Conservation (phyloP, 805 yeast species). For the Pichia membranifaciens region DNA sequence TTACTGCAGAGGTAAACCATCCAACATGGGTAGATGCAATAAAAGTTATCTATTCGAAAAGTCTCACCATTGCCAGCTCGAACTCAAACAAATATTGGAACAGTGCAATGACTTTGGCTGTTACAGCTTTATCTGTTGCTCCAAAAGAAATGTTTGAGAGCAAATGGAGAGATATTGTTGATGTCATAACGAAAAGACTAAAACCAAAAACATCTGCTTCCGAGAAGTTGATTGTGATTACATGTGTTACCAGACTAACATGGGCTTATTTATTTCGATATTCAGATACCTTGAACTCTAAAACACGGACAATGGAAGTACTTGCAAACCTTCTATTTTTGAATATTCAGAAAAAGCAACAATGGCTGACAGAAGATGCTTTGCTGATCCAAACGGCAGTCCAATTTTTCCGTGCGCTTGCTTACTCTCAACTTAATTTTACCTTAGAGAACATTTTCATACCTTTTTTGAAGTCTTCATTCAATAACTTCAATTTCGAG, state of each 20-base stretch:
- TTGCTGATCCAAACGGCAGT: slow-evolving; percentile 59
- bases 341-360: slow-evolving; percentile 49
- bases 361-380: slow-evolving; percentile 69
- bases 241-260: slow-evolving; percentile 63
- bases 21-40: slow-evolving; percentile 92
- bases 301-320: slow-evolving; percentile 68
- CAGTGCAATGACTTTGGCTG: slow-evolving; percentile 57
- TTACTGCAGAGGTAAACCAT: slow-evolving; percentile 93
- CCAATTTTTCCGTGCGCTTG: slow-evolving; percentile 70
- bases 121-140: slow-evolving; percentile 73
- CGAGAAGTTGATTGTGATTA: slow-evolving; percentile 51
- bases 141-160: slow-evolving; percentile 67
- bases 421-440: slow-evolving; percentile 72
- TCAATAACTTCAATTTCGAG: slow-evolving; percentile 56
- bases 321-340: slow-evolving; percentile 55
- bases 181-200: slow-evolving; percentile 51
- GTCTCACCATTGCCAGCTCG: slow-evolving; percentile 39
- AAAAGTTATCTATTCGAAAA: slow-evolving; percentile 46
- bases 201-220: slow-evolving; percentile 52
- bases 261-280: slow-evolving; percentile 90
- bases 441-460: slow-evolving; percentile 71
- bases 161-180: slow-evolving; percentile 68
- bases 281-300: slow-evolving; percentile 83
- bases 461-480: slow-evolving; percentile 59
- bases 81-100: slow-evolving; percentile 54